phyloP scores from a whole-genome alignment of 2,329 filamentous ascomycete genomes.

The Dactylellina drechsleri region DNA sequence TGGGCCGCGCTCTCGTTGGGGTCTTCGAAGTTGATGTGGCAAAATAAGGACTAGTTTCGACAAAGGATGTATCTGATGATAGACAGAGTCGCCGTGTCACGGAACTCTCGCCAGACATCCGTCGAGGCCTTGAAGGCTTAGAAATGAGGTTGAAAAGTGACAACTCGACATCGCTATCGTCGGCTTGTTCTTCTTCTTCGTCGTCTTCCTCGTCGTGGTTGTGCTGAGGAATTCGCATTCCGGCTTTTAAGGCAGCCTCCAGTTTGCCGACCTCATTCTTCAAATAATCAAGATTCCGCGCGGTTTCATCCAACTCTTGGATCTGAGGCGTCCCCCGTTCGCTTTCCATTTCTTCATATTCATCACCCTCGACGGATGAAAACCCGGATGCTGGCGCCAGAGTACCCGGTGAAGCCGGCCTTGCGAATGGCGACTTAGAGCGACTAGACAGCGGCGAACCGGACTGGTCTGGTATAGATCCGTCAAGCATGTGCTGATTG shows the following conservation, averaged over 20 bases:
- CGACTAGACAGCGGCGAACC: too few species aligned
- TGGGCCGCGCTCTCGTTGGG: not conserved
- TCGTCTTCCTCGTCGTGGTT: not conserved
- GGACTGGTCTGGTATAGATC: not conserved
- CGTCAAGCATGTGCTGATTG: not conserved
- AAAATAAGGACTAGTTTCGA: conserved; percentile 38
- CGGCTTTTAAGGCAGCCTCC: not conserved
- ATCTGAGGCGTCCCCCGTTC: not conserved
- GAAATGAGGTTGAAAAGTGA: too few species aligned
- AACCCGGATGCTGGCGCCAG: too few species aligned
- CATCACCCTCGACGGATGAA: too few species aligned
- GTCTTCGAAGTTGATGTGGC: not conserved
- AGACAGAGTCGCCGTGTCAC: conserved; percentile 2
- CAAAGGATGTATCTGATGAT: conserved; percentile 24
- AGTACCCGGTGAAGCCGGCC: too few species aligned
- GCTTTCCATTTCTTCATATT: too few species aligned
- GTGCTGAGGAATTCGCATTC: too few species aligned
- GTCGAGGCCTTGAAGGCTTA: not conserved
- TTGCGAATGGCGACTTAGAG: too few species aligned
- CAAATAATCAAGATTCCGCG: too few species aligned
- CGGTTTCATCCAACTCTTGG: too few species aligned
- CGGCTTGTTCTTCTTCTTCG: too few species aligned
- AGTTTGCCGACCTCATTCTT: not conserved
- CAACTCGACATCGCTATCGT: too few species aligned
- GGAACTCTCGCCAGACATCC: not conserved